Evolutionary conservation across 176 grass and related monocot genomes (phyloP), one percentile per base, ranked within the genome.

Genomic region (Thalia dealbata): DNA sequence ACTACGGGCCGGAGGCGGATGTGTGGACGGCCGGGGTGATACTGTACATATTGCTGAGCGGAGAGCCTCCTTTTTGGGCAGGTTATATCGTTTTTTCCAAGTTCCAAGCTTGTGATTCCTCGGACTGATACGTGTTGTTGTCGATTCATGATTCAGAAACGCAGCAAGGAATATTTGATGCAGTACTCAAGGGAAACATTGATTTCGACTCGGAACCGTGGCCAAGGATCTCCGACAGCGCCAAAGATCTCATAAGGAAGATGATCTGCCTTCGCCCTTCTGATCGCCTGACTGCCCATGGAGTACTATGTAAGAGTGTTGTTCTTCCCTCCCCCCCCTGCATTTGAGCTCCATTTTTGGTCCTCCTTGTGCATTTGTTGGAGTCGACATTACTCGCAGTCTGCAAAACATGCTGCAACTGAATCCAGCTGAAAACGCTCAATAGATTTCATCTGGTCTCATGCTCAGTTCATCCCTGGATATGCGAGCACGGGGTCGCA

Each of bases 11-110:
- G 44, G 88, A 86, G 80, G 91, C 91, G 69, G 91, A 96, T 88
- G 91, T 96, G 21, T 96, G 91, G 91, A 91, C 91, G 76, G 91
- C 91, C 75, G 91, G 91, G 74, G 87, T 96, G 26, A 96, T 96
- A 75, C 69, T 96, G 42, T 96, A 96, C 64, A 91, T 96, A 81
- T 74, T 96, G 54, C 73, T 96, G 61, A 84, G 91, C 73, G 91
- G 91, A 15, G 91, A 91, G 26, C 91, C 91, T 0, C 91, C 88
- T 61, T 91, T 96, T 85, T 96, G 91, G 87, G 91, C 91, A 21
- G 87, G 87, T 90, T 76, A 46, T n/a, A n/a, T n/a, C n/a, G n/a
- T n/a, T n/a, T n/a, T n/a, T n/a, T n/a, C n/a, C n/a, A n/a, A n/a
- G n/a, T n/a, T n/a, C n/a, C n/a, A n/a, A n/a, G n/a, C n/a, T 38